A percentile compares a stretch with the other conserved stretches of the same genome.
Conservation (phyloP, 768 basidiomycete genomes). For the Steccherinum ochraceum region DNA sequence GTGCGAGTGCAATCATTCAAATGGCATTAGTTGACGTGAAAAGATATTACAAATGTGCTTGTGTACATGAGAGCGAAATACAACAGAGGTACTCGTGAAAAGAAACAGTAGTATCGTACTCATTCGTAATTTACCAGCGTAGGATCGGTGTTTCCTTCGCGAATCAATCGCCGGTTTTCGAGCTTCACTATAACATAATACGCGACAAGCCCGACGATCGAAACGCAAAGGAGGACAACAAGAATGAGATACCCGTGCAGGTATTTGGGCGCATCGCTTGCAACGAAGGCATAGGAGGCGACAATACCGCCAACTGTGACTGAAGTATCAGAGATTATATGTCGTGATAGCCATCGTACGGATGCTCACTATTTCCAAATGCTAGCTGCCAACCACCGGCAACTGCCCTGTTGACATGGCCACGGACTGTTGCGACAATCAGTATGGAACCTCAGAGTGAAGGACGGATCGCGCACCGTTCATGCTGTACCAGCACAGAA, state of each 20-base stretch:
- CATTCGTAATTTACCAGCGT: too few species aligned
- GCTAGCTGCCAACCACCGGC: slow-evolving; percentile 22
- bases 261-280: slow-evolving; percentile 21
- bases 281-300: slow-evolving; percentile 22
- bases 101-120: too few species aligned
- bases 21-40: too few species aligned
- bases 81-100: too few species aligned
- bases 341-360: not conserved
- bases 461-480: slow-evolving; percentile 5
- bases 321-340: not conserved
- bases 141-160: too few species aligned
- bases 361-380: slow-evolving; percentile 21
- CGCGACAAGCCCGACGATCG: too few species aligned
- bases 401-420: slow-evolving; percentile 19
- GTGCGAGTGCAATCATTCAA: too few species aligned
- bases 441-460: not conserved
- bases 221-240: slow-evolving; percentile 20
- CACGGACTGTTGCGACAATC: slow-evolving; percentile 14
- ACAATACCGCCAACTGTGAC: slow-evolving; percentile 22
- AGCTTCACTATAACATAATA: too few species aligned
- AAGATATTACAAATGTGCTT: too few species aligned
- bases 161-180: too few species aligned
- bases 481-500: slow-evolving; percentile 11
- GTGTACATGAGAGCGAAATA: too few species aligned
- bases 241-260: slow-evolving; percentile 20